Evolutionary conservation across 2,329 filamentous ascomycete genomes (phyloP).

Genomic region (Nemania serpens): DNA sequence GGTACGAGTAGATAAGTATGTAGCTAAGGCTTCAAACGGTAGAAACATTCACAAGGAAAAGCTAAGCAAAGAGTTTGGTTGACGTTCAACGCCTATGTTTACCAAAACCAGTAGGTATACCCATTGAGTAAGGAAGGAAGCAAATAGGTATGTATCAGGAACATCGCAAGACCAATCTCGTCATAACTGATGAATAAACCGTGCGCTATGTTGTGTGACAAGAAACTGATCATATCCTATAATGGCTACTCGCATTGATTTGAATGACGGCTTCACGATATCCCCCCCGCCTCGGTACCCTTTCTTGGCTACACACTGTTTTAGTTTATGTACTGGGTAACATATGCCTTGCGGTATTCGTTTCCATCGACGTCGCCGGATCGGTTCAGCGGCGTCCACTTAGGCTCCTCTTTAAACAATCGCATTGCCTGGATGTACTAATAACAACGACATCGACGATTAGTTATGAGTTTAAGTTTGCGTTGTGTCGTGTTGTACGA

Average conservation of each 20-base stretch:
- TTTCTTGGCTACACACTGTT: not conserved
- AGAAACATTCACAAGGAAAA: too few species aligned
- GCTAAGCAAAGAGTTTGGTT: not conserved
- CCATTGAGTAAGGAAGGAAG: too few species aligned
- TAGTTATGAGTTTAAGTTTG: not conserved
- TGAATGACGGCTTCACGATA: not conserved
- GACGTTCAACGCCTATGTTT: not conserved
- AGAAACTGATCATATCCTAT: not conserved
- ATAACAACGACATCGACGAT: not conserved
- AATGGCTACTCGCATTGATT: not conserved
- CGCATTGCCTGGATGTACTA: constrained; percentile 96
- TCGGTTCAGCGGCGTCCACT: constrained; percentile 94
- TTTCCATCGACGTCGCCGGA: constrained; percentile 78
- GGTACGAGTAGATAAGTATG: not conserved
- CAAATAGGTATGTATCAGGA: not conserved
- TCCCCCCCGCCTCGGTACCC: not conserved
- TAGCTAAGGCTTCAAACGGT: too few species aligned
- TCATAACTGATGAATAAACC: not conserved
- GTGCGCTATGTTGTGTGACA: not conserved
- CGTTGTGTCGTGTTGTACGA: not conserved
- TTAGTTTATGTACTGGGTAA: constrained; percentile 51
- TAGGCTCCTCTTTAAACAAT: constrained; percentile 96
- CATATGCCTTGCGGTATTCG: constrained; percentile 76
- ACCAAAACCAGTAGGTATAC: too few species aligned
- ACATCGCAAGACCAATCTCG: not conserved